A percentile compares a stretch with the other conserved stretches of the same genome.
Evolutionary conservation across 805 yeast genomes (phyloP).

Genomic region (Barnettozyma salicaria): DNA sequence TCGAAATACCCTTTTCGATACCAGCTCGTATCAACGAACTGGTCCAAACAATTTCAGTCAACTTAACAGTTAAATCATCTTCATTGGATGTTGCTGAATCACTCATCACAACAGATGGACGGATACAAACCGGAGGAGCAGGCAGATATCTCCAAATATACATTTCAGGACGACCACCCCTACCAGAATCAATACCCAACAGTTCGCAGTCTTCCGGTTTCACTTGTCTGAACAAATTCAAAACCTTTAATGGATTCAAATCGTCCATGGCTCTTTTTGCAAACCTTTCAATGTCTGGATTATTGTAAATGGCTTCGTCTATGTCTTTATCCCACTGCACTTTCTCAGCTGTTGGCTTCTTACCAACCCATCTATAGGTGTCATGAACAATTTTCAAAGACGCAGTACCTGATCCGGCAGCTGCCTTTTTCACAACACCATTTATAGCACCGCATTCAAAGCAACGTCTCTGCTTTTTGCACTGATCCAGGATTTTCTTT

Average conservation of each 20-base stretch:
- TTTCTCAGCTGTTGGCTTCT: slow-evolving; percentile 80
- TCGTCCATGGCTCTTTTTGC: slow-evolving; percentile 87
- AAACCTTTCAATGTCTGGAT: slow-evolving; percentile 86
- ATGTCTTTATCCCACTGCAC: slow-evolving; percentile 83
- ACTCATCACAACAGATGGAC: slow-evolving; percentile 94
- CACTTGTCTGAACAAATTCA: slow-evolving; percentile 81
- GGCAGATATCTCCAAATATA: slow-evolving; percentile 96
- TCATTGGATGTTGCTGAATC: slow-evolving; percentile 87
- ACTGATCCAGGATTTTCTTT: slow-evolving; percentile 80
- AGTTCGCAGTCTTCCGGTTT: slow-evolving; percentile 86
- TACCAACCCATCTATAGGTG: slow-evolving; percentile 92
- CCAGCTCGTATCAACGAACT: slow-evolving; percentile 93
- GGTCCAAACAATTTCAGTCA: slow-evolving; percentile 96
- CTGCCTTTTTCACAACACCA: slow-evolving; percentile 96
- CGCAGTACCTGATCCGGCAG: slow-evolving; percentile 86
- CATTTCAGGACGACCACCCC: slow-evolving; percentile 92
- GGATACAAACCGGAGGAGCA: slow-evolving; percentile 97
- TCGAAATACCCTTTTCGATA: slow-evolving; percentile 87
- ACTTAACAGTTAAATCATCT: slow-evolving; percentile 92
- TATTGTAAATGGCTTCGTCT: slow-evolving; percentile 61
- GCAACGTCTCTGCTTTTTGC: slow-evolving; percentile 92
- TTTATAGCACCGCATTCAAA: slow-evolving; percentile 80
- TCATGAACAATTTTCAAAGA: slow-evolving; percentile 94
- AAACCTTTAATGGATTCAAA: slow-evolving; percentile 84
- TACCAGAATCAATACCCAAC: slow-evolving; percentile 80